Evolutionary conservation across 2,329 filamentous ascomycete species (phyloP), one percentile per base, ranked within the genome.

Genomic region (Aureobasidium sp.): DNA sequence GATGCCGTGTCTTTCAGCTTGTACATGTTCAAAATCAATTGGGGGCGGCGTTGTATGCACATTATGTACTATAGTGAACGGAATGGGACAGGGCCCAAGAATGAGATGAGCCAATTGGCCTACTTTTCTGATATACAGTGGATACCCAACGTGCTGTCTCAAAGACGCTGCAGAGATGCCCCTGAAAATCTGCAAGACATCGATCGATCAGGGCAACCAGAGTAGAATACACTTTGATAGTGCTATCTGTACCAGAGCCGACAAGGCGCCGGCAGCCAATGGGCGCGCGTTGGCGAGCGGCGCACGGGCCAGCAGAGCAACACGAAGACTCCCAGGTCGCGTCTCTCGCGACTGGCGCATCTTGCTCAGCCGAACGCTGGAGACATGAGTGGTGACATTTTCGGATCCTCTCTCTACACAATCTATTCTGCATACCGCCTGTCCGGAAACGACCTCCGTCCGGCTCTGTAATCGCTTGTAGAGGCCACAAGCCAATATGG

Each of bases 1-100:
- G 39, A 55, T 57, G 41, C 36, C 29, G 27, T 52, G 27, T 57
- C 20, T 45, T 47, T 59, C 22, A 34, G 37, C 41, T 59, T 59
- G 55, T 59, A 59, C 55, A 59, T 48, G 55, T 37, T 59, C 55
- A 59, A 48, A 59, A 47, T 39, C 31, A 5, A 45, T 59, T 59
- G 55, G 55, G 55, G 55, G 42, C 55, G 55, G 55, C 55, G 55
- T 59, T 59, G 37, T 39, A 37, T 49, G 57, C 45, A 51, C 25
- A 60, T 47, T 45, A 22, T 60, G 57, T 60, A 60, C 57, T 60
- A 60, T 60, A 60, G 42, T 34, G 37, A 27, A 48, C 27, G 55
- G 44, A 59, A 34, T 45, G 39, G 39, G 52, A 56, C 31, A 44
- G 25, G 17, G 27, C 25, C 39, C 53, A 57, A 27, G 3, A 57